Evolutionary conservation across 345 rosid genomes (phyloP), one percentile per base, ranked within the genome.

Genomic region (Dipteronia dyeriana): DNA sequence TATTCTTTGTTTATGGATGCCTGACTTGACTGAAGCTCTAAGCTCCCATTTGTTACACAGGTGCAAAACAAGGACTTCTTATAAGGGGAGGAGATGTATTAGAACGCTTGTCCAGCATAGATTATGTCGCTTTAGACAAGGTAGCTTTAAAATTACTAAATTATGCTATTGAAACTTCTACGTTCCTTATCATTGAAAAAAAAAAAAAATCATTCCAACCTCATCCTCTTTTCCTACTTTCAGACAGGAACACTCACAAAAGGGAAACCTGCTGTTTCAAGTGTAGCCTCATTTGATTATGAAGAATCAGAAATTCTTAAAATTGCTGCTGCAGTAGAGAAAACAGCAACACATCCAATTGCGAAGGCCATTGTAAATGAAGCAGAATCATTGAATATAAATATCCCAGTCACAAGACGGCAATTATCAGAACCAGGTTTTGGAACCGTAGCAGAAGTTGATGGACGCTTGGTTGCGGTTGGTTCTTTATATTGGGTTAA

Each of bases 181-280:
- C 34, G 22, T 29, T 65, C 20, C 47, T 47, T 41, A 65, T 77
- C 47, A 17, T 11, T 68, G n/a, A 49, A 41, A 60, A 57, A 62
- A 23, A 59, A 25, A 17, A 66, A 7, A 8, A 51, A 17, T 34
- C 20, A 45, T 66, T 51, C 69, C 57, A 31, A 66, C 49, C 6
- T 43, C 39, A 3, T 25, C 45, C 67, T 26, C 45, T 39, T 81
- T 43, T 77, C 51, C 75, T 69, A 60, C 38, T 54, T 78, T 78
- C 85, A 93, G 99, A 95, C 99, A 45, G 98, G 99, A 47, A 95
- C 99, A 68, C 96, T 95, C 61, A 93, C 97, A 17, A 96, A 91
- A 89, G 99, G 99, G 84, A 91, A 85, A 86, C 97, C 97, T 62
- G 66, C 88, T 2, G 95, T 95, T 76, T 86, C 90, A 77, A 90